A percentile compares a stretch with the other conserved stretches of the same genome.
Conservation (phyloP, 169 alveolate species). For the Plasmodium gallinaceum region DNA sequence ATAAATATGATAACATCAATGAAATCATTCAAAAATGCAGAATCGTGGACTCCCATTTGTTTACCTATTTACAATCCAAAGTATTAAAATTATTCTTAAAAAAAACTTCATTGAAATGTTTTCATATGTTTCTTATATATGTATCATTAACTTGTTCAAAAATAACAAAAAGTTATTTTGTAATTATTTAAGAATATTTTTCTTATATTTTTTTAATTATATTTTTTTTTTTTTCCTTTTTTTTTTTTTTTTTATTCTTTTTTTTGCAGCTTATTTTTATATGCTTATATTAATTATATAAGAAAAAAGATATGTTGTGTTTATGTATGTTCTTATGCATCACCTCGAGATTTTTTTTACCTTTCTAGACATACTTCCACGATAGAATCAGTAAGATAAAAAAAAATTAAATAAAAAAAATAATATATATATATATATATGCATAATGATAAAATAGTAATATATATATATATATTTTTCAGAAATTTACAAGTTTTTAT, state of each 20-base stretch:
- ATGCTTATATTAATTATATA: slow-evolving; percentile 81
- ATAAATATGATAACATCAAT: slow-evolving; percentile 90
- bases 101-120: background rate
- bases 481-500: background rate
- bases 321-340: slow-evolving; percentile 77
- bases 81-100: slow-evolving; percentile 16
- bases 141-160: background rate
- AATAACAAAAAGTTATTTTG: no score
- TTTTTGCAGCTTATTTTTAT: slow-evolving; percentile 76
- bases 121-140: background rate
- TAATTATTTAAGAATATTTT: no score
- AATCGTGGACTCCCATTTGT: slow-evolving; percentile 93
- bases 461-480: background rate
- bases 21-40: slow-evolving; percentile 89
- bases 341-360: slow-evolving; percentile 79
- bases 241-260: background rate
- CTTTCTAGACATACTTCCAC: slow-evolving; percentile 79
- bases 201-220: background rate
- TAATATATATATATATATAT: no score
- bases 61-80: slow-evolving; percentile 87
- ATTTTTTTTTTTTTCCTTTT: background rate
- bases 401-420: background rate
- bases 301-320: slow-evolving; percentile 76
- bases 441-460: slow-evolving; percentile 1
- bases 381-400: slow-evolving; percentile 74